Evolutionary conservation across 176 grass and related monocot species (phyloP).

Genomic region (Dendrocalamus sinicus): DNA sequence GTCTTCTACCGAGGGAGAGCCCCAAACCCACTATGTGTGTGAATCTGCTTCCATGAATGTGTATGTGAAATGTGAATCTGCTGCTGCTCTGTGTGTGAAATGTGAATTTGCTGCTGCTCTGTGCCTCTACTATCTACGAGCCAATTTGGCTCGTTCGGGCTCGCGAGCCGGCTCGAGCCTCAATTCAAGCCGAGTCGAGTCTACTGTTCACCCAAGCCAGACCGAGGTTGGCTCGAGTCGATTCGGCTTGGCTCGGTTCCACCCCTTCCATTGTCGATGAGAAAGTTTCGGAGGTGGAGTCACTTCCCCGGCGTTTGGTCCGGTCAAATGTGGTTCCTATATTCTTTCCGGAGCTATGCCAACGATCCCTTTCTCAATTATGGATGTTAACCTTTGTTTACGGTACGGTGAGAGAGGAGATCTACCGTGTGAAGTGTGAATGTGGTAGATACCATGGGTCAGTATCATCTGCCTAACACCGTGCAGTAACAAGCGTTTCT

Average conservation of each 20-base stretch:
- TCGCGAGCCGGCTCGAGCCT: too few species aligned
- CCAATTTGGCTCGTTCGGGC: too few species aligned
- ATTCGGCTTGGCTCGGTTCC: too few species aligned
- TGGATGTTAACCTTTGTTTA: background rate
- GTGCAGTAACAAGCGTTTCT: background rate
- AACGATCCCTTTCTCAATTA: background rate
- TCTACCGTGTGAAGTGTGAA: background rate
- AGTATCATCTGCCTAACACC: background rate
- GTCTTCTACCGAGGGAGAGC: slow-evolving; percentile 85
- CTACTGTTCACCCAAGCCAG: too few species aligned
- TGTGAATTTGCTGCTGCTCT: too few species aligned
- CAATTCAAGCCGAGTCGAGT: too few species aligned
- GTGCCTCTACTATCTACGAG: too few species aligned
- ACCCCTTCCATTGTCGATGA: background rate
- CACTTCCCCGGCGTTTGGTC: background rate
- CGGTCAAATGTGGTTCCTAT: background rate
- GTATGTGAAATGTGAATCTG: too few species aligned
- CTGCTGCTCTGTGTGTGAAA: too few species aligned
- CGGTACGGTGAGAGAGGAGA: slow-evolving; percentile 11
- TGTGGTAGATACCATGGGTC: background rate
- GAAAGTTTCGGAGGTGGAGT: background rate
- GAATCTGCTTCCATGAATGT: too few species aligned
- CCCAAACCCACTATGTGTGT: slow-evolving; percentile 12
- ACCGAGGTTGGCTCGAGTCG: too few species aligned
- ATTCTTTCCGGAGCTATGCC: background rate